These are phyloP conservation scores for Cochliopodium minus DNA, from an alignment of 208 protist genomes.

Conservation along the genomic window DNA sequence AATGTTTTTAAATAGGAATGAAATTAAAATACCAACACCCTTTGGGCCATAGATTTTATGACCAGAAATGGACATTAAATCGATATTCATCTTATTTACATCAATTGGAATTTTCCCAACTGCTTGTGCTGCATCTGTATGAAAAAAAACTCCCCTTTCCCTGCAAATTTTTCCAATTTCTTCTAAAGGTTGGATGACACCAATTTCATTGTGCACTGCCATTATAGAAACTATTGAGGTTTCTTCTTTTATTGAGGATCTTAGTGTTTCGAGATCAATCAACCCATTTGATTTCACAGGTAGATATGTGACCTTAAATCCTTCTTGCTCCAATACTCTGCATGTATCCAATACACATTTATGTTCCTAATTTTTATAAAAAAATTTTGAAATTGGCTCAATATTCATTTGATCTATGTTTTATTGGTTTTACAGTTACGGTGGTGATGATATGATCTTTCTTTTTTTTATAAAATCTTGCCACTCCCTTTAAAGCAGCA, in stretches of 20 bases:
- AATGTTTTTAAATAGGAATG: constrained; percentile 4
- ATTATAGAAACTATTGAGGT: constrained; percentile 93
- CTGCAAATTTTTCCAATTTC: constrained; percentile 86
- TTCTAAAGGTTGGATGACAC: constrained; percentile 82
- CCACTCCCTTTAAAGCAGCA: constrained; percentile 92
- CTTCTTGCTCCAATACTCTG: constrained; percentile 77
- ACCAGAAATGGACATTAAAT: constrained; percentile 80
- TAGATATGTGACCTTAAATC: constrained; percentile 88
- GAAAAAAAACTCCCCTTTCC: constrained; percentile 81
- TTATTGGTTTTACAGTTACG: no score
- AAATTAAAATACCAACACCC: constrained; percentile 44
- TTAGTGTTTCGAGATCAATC: constrained; percentile 69
- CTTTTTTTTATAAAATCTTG: constrained; percentile 73
- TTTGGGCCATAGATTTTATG: constrained; percentile 95
- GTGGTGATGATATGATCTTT: constrained; percentile 95
- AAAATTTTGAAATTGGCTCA: constrained; percentile 1
- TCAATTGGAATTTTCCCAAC: constrained; percentile 87
- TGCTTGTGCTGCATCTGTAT: constrained; percentile 85
- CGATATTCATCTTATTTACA: constrained; percentile 64
- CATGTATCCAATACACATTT: constrained; percentile 98
- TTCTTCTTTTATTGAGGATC: constrained; percentile 14
- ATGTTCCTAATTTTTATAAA: no score
- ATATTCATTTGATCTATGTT: no score
- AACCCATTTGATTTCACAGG: constrained; percentile 85
- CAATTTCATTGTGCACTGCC: constrained; percentile 97